Evolutionary conservation across 352 stramenopile species (phyloP).

Genomic region (Phytophthora vignae): DNA sequence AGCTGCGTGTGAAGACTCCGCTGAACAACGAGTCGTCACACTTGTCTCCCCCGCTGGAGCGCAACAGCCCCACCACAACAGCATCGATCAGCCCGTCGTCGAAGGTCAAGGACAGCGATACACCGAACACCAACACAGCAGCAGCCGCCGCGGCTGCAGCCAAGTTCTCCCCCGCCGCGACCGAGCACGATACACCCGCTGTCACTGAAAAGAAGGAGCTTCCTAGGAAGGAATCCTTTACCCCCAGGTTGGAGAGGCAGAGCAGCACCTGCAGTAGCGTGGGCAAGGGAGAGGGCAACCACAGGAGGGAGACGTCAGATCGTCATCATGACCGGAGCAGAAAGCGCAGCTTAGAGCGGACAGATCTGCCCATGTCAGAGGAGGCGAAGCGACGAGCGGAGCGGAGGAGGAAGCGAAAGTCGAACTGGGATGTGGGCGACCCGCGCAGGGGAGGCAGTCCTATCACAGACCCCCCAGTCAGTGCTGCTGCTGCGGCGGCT

Average conservation of each 20-base stretch:
- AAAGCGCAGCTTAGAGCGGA: conserved; percentile 55
- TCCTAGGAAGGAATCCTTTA: conserved; percentile 11
- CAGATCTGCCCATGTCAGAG: conserved; percentile 50
- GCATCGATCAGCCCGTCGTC: conserved; percentile 62
- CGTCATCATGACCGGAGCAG: conserved; percentile 32
- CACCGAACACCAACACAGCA: conserved; percentile 34
- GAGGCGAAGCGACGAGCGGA: conserved; percentile 70
- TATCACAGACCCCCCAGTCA: conserved; percentile 38
- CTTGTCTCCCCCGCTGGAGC: conserved; percentile 57
- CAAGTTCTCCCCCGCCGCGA: conserved; percentile 34
- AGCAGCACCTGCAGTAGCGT: conserved; percentile 41
- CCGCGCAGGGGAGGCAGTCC: conserved; percentile 56
- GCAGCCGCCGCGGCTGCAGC: conserved; percentile 19
- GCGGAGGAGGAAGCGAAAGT: conserved; percentile 71
- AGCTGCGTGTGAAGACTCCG: conserved; percentile 59
- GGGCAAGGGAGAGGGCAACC: conserved; percentile 24
- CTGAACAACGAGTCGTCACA: conserved; percentile 55
- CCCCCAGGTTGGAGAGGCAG: conserved; percentile 29
- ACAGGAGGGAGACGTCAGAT: conserved; percentile 23
- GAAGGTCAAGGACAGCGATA: conserved; percentile 56
- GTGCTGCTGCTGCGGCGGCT: conserved; percentile 39
- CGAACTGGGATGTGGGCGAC: conserved; percentile 87
- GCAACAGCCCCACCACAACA: conserved; percentile 46
- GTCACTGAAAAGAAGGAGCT: conserved; percentile 29
- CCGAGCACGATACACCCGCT: conserved; percentile 13